phyloP scores from a whole-genome alignment of 352 stramenopile genomes.

The Phytophthora aleatoria region DNA sequence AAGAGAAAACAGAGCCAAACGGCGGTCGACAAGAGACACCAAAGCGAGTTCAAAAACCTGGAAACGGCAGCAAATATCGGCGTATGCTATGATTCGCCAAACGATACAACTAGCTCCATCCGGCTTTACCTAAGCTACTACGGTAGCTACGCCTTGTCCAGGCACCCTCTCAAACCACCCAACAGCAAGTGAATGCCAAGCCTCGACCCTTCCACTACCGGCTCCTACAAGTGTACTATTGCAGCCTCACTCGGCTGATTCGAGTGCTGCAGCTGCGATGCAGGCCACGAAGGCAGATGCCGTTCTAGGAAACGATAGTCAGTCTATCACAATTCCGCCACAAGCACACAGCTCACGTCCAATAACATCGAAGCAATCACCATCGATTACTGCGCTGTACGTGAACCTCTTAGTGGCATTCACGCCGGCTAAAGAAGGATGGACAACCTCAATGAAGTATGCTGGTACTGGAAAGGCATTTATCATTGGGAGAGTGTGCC shows the following conservation, averaged over 20 bases:
- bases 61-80: neutral
- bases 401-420: conserved; percentile 11
- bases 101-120: no score
- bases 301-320: no score
- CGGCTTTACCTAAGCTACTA: no score
- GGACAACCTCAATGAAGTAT: conserved; percentile 10
- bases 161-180: no score
- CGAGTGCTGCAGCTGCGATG: no score
- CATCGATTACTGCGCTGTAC: conserved; percentile 1
- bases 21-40: neutral
- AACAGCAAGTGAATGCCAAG: no score
- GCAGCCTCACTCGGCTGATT: no score
- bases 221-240: no score
- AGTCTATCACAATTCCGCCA: neutral
- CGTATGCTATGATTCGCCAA: neutral
- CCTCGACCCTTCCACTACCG: no score
- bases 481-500: conserved; percentile 10
- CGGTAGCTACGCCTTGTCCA: no score
- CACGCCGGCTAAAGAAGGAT: conserved; percentile 6
- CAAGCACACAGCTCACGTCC: neutral
- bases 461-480: conserved; percentile 6
- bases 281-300: no score
- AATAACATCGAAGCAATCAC: neutral
- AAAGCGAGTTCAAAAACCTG: neutral
- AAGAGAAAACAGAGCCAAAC: neutral